Evolutionary conservation across 1,139 yeast genomes (phyloP).

Genomic region (Blastobotrys indianensis): DNA sequence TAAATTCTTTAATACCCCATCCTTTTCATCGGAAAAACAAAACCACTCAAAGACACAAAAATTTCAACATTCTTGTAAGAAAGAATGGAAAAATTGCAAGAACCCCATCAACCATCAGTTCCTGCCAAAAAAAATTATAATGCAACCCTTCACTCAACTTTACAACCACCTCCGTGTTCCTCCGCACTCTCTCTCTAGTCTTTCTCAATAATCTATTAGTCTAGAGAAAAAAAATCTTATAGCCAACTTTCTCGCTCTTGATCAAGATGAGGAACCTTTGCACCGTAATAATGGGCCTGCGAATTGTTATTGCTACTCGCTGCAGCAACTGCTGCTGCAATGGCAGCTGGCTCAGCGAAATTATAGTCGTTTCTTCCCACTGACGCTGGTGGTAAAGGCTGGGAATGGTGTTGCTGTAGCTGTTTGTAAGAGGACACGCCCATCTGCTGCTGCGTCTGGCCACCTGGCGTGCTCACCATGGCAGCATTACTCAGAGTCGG

Average conservation of each 20-base stretch:
- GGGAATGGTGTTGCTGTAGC: background rate
- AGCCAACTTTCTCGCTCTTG: too few relatives aligned
- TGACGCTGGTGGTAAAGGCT: background rate
- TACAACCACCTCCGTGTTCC: background rate
- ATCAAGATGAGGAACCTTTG: too few relatives aligned
- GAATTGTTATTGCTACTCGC: background rate
- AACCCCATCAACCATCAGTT: too few relatives aligned
- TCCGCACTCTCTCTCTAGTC: background rate
- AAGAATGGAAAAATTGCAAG: too few relatives aligned
- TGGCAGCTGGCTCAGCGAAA: background rate
- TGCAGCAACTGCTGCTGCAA: slow-evolving; percentile 10
- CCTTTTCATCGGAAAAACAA: too few relatives aligned
- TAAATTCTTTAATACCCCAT: too few relatives aligned
- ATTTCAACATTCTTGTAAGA: too few relatives aligned
- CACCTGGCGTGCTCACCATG: too few relatives aligned
- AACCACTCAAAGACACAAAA: too few relatives aligned
- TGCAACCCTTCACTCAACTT: background rate
- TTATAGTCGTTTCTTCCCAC: background rate
- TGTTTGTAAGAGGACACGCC: background rate
- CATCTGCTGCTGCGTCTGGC: background rate
- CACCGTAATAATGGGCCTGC: too few relatives aligned
- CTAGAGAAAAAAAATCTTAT: background rate
- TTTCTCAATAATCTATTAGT: slow-evolving; percentile 13
- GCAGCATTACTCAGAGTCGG: background rate
- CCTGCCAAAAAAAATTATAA: background rate